Percentiles rank a stretch among this genome's conserved stretches.
Conservation (phyloP, 169 alveolate species). For the Perkinsus marinus region DNA sequence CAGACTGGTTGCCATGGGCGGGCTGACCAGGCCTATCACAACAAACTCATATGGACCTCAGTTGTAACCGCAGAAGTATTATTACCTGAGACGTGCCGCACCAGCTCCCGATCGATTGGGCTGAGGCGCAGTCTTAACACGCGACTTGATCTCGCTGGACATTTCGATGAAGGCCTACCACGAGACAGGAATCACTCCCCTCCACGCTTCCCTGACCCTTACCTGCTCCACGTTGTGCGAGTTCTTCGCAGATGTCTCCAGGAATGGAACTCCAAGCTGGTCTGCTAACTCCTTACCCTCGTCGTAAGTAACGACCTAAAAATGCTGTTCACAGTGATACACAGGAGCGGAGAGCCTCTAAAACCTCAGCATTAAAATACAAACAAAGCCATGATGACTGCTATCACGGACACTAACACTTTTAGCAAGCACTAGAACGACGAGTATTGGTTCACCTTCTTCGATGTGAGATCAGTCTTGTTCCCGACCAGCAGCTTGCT, state of each 20-base stretch:
- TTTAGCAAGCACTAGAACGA: too few species aligned
- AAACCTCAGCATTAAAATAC: too few species aligned
- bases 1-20: not conserved
- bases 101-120: not conserved
- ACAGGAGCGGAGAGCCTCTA: too few species aligned
- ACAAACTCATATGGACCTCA: not conserved
- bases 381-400: too few species aligned
- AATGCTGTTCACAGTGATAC: too few species aligned
- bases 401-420: too few species aligned
- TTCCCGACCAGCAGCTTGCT: constrained; percentile 81
- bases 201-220: not conserved
- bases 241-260: constrained; percentile 61
- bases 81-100: not conserved
- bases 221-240: constrained; percentile 63
- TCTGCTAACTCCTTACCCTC: constrained; percentile 51
- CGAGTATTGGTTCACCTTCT: not conserved
- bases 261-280: constrained; percentile 41
- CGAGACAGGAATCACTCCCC: not conserved
- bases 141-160: constrained; percentile 37
- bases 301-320: constrained; percentile 34
- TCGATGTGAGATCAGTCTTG: constrained; percentile 70
- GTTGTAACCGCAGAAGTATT: not conserved
- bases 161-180: constrained; percentile 37
- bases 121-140: constrained; percentile 7
- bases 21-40: not conserved